Percentiles rank a stretch among this genome's conserved stretches.
Evolutionary conservation across 768 basidiomycete species (phyloP).

Genomic region (Mycena galopus): DNA sequence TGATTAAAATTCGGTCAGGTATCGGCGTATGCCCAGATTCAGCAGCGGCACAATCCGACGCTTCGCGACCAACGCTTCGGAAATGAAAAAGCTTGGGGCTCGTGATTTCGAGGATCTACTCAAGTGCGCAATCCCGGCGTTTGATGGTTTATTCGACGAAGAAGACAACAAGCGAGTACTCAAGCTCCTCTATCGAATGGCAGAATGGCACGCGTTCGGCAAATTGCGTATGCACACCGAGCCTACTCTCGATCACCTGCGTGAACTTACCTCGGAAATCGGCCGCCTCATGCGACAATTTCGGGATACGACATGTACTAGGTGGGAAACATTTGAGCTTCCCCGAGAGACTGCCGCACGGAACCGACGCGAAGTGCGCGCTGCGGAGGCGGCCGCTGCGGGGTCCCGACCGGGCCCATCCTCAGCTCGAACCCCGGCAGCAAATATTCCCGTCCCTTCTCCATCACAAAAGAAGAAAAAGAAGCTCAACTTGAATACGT

Average conservation of each 20-base stretch:
- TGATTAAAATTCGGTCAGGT: not conserved
- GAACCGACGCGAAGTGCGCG: too few species aligned
- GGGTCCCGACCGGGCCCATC: too few species aligned
- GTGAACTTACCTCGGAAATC: not conserved
- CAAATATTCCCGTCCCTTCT: too few species aligned
- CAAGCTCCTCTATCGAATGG: conserved; percentile 45
- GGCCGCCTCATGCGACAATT: not conserved
- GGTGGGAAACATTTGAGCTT: too few species aligned
- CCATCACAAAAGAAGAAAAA: conserved; percentile 22
- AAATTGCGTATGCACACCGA: conserved; percentile 50
- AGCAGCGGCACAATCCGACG: conserved; percentile 36
- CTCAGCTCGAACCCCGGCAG: too few species aligned
- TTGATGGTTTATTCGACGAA: conserved; percentile 13
- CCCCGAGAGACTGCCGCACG: too few species aligned
- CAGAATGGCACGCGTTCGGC: conserved; percentile 50
- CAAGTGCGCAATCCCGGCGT: conserved; percentile 49
- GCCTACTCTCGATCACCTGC: not conserved
- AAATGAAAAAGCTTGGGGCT: conserved; percentile 43
- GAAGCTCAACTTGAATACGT: conserved; percentile 42
- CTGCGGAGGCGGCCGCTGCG: too few species aligned
- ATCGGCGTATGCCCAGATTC: not conserved
- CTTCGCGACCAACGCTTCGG: conserved; percentile 42
- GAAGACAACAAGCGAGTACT: conserved; percentile 39
- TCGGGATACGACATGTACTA: too few species aligned
- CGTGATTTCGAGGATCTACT: conserved; percentile 49